Percentiles rank a stretch among this genome's conserved stretches.
These are phyloP conservation scores for Coemansia sp. DNA, from an alignment of 192 early-diverging fungal species.

Conservation along the genomic window DNA sequence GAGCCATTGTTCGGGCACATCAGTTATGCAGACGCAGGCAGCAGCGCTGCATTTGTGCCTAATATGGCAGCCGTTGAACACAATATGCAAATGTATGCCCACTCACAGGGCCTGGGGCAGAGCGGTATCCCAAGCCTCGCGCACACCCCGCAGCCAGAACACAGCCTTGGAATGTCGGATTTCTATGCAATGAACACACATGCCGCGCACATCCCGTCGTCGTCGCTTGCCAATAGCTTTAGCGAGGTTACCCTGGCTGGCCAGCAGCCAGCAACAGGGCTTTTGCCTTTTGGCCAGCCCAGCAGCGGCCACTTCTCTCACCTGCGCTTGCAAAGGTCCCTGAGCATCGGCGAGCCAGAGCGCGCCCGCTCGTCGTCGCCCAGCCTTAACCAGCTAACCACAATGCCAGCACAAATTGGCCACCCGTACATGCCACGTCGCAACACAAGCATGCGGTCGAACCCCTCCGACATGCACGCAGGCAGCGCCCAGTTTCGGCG, in stretches of 20 bases:
- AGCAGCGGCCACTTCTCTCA: conserved; percentile 11
- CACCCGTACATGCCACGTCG: conserved; percentile 25
- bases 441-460: conserved; percentile 14
- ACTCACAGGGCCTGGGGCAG: conserved; percentile 6
- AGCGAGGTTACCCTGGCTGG: not conserved
- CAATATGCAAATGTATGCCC: conserved; percentile 16
- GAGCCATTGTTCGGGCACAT: conserved; percentile 36
- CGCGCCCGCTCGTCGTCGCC: conserved; percentile 33
- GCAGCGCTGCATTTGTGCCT: conserved; percentile 18
- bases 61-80: conserved; percentile 18
- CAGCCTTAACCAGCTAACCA: conserved; percentile 7
- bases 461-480: conserved; percentile 5
- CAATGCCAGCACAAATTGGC: conserved; percentile 9
- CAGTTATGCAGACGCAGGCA: conserved; percentile 29
- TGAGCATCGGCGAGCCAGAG: conserved; percentile 29
- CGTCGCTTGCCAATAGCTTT: conserved; percentile 15
- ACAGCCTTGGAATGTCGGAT: conserved; percentile 1
- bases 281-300: conserved; percentile 1
- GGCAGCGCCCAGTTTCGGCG: conserved; percentile 7
- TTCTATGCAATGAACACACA: conserved; percentile 8
- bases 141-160: conserved; percentile 13
- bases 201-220: not conserved
- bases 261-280: conserved; percentile 3
- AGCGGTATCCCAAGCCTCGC: conserved; percentile 23
- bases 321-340: conserved; percentile 28